phyloP scores from a whole-genome alignment of 2,329 filamentous ascomycete species.

The Penicillium psychrosexuale region DNA sequence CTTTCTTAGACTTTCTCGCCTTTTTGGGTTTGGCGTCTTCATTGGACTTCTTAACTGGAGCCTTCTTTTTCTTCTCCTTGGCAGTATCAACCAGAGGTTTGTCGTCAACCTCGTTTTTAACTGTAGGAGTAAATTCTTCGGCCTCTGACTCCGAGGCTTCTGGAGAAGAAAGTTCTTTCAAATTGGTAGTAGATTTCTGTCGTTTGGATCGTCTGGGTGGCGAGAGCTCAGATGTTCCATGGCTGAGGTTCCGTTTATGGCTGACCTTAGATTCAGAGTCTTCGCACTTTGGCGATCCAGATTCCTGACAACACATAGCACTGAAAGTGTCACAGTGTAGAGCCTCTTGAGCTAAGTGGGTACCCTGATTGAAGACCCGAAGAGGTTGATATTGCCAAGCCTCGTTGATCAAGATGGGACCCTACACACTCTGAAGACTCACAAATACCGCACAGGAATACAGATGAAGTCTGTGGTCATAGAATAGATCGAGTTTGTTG shows the following conservation, averaged over 20 bases:
- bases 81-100: constrained; percentile 4
- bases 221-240: constrained; percentile 21
- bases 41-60: constrained; percentile 12
- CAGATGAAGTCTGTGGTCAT: too few species aligned
- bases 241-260: constrained; percentile 31
- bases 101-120: constrained; percentile 6
- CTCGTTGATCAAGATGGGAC: neutral
- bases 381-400: constrained; percentile 8
- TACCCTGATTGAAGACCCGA: constrained; percentile 1
- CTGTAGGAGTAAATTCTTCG: constrained; percentile 5
- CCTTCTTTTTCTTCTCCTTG: constrained; percentile 14
- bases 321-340: neutral
- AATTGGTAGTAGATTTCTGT: constrained; percentile 23
- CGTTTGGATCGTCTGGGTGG: constrained; percentile 32
- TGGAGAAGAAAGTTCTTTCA: constrained; percentile 18
- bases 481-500: neutral
- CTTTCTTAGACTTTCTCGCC: constrained; percentile 54
- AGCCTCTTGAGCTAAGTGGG: neutral
- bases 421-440: neutral
- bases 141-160: constrained; percentile 19
- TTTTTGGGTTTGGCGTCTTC: constrained; percentile 41
- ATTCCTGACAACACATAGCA: constrained; percentile 4
- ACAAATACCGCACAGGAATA: neutral
- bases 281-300: constrained; percentile 2
- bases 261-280: constrained; percentile 9